These are phyloP conservation scores for Aspergillus neotritici DNA, from an alignment of 2,329 filamentous ascomycete genomes.

Conservation along the genomic window DNA sequence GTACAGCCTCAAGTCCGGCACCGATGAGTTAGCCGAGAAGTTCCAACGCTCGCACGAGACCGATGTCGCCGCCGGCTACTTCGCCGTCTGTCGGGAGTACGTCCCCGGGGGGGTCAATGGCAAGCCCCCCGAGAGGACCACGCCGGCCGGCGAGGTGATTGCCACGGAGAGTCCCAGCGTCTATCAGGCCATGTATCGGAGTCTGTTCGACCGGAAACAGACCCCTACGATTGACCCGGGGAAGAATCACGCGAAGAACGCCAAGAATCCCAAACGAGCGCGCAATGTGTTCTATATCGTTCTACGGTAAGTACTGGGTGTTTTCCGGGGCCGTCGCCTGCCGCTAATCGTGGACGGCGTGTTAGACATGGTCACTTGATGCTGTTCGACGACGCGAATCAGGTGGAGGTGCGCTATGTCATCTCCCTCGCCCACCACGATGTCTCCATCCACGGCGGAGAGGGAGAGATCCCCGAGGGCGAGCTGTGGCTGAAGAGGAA, in stretches of 20 bases:
- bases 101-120: slow-evolving; percentile 86
- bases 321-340: slow-evolving; percentile 3
- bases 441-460: slow-evolving; percentile 78
- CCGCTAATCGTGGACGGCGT: slow-evolving; percentile 8
- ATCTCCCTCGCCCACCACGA: slow-evolving; percentile 82
- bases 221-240: slow-evolving; percentile 49
- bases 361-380: slow-evolving; percentile 85
- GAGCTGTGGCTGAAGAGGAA: slow-evolving; percentile 96
- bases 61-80: slow-evolving; percentile 84
- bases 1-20: slow-evolving; percentile 56
- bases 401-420: slow-evolving; percentile 92
- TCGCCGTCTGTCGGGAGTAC: slow-evolving; percentile 91
- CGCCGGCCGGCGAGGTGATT: slow-evolving; percentile 71
- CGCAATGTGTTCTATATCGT: slow-evolving; percentile 93
- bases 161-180: slow-evolving; percentile 82
- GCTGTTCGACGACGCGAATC: slow-evolving; percentile 93
- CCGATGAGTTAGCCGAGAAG: slow-evolving; percentile 56
- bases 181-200: slow-evolving; percentile 97
- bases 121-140: slow-evolving; percentile 81
- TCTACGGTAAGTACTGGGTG: slow-evolving; percentile 56
- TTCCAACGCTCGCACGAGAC: slow-evolving; percentile 58
- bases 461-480: slow-evolving; percentile 72
- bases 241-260: slow-evolving; percentile 45
- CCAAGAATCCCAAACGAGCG: slow-evolving; percentile 53
- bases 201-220: slow-evolving; percentile 80